Evolutionary conservation across 73 alveolate species (phyloP).

Genomic region (Tetrahymena borealis): DNA sequence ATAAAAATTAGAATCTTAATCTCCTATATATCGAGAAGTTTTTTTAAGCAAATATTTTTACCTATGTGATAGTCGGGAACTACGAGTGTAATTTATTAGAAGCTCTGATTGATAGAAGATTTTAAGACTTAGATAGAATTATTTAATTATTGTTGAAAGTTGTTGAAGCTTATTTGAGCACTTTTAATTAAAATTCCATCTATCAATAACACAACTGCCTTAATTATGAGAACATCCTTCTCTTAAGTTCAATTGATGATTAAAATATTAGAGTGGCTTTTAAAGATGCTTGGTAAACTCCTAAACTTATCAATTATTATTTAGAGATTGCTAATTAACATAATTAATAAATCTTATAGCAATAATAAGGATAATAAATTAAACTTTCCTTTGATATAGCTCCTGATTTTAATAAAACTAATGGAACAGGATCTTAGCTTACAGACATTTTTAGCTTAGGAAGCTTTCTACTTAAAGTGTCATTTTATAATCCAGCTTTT

Average conservation of each 20-base stretch:
- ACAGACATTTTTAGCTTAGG: background rate
- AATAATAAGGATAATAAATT: background rate
- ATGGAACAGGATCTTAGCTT: background rate
- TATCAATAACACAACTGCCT: background rate
- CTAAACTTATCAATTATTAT: background rate
- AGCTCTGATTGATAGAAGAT: background rate
- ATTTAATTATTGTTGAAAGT: background rate
- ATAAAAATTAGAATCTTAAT: background rate
- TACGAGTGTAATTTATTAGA: background rate
- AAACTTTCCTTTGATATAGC: background rate
- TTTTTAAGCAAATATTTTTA: background rate
- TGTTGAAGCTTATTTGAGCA: background rate
- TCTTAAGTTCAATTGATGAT: background rate
- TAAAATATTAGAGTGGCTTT: background rate
- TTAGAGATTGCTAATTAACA: background rate
- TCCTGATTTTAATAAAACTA: background rate
- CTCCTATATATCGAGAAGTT: background rate
- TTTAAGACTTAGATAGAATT: background rate
- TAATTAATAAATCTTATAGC: background rate
- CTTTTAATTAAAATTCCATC: background rate
- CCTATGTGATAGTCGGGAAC: background rate
- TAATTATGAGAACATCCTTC: background rate
- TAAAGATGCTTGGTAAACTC: background rate
- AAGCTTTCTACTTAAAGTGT: background rate
- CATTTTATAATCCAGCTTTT: background rate